Evolutionary conservation across 2,329 filamentous ascomycete genomes (phyloP).

Genomic region (Cercospora janseana): DNA sequence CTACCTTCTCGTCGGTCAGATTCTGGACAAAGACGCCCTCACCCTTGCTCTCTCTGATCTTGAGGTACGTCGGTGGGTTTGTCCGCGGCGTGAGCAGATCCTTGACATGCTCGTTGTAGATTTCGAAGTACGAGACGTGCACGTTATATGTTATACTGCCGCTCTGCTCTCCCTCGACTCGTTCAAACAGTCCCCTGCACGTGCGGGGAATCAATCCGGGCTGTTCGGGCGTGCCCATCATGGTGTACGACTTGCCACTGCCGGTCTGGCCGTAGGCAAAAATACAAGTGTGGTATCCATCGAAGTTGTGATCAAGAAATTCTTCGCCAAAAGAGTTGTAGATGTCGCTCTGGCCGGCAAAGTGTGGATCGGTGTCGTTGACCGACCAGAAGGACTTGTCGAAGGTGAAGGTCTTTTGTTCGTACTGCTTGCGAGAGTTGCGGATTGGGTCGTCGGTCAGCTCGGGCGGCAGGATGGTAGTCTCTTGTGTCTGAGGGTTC

Average conservation of each 20-base stretch:
- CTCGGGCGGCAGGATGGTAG: conserved; percentile 70
- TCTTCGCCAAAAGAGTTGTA: conserved; percentile 94
- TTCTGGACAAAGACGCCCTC: conserved; percentile 98
- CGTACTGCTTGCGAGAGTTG: conserved; percentile 69
- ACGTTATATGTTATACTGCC: conserved; percentile 96
- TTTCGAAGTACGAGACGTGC: conserved; percentile 96
- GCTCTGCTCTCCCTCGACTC: conserved; percentile 80
- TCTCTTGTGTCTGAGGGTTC: conserved; percentile 83
- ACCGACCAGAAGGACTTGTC: conserved; percentile 99
- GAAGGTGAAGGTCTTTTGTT: conserved; percentile 91
- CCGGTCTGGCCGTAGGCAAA: conserved; percentile 98
- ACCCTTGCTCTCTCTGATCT: conserved; percentile 91
- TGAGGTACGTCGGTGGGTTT: conserved; percentile 84
- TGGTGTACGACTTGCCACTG: conserved; percentile 96
- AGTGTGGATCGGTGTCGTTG: conserved; percentile 73
- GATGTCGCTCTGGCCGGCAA: conserved; percentile 87
- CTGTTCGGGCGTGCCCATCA: conserved; percentile 84
- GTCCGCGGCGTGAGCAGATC: conserved; percentile 82
- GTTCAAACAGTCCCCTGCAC: conserved; percentile 91
- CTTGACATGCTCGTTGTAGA: conserved; percentile 98
- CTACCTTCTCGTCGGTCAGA: conserved; percentile 87
- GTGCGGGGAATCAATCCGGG: conserved; percentile 92
- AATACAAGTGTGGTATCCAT: conserved; percentile 98
- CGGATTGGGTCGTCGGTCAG: conserved; percentile 30
- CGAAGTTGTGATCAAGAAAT: conserved; percentile 98